Percentiles rank a stretch among this genome's conserved stretches.
These are phyloP conservation scores for Fonsecaea erecta DNA, from an alignment of 2,329 filamentous ascomycete genomes.

Conservation along the genomic window DNA sequence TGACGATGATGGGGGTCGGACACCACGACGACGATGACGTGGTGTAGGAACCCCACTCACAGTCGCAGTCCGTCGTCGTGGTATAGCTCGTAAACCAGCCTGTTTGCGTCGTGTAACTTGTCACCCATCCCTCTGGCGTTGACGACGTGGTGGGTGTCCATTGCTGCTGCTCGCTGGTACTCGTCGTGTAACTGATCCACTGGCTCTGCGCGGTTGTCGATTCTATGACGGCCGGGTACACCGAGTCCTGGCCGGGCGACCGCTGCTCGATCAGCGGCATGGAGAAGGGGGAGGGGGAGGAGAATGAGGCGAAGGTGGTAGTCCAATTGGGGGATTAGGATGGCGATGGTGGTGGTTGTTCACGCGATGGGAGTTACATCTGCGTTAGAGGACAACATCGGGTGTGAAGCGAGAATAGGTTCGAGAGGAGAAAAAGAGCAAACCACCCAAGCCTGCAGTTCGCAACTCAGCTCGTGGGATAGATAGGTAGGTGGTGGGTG, in stretches of 20 bases:
- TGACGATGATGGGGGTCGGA: constrained; percentile 14
- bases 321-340: no score
- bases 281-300: not conserved
- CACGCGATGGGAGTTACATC: not conserved
- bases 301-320: not conserved
- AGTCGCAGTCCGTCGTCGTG: constrained; percentile 15
- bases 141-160: constrained; percentile 2
- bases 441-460: not conserved
- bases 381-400: not conserved
- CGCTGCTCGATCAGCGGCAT: constrained; percentile 12
- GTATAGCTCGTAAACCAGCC: constrained; percentile 14
- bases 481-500: not conserved
- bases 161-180: not conserved
- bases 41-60: constrained; percentile 1
- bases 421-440: not conserved
- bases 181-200: constrained; percentile 12
- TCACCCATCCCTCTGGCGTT: not conserved
- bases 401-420: not conserved
- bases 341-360: not conserved
- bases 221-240: not conserved
- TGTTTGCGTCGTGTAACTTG: constrained; percentile 4
- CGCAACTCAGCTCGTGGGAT: not conserved
- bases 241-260: not conserved
- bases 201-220: not conserved
- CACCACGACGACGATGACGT: constrained; percentile 6